phyloP scores from a whole-genome alignment of 2,329 filamentous ascomycete genomes.

The Monosporascus sp. region DNA sequence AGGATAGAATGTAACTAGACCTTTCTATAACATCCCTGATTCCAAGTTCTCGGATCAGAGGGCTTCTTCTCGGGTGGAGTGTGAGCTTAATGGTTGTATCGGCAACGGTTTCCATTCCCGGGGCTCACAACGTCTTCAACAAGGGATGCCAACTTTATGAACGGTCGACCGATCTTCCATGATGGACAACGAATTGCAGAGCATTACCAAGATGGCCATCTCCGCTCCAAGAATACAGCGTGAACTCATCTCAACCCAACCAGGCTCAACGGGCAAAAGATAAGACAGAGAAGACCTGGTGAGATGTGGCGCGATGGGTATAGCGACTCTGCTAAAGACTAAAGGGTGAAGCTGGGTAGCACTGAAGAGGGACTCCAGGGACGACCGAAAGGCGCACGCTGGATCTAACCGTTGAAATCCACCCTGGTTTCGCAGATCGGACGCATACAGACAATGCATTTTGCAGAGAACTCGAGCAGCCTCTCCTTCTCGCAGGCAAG shows the following conservation, averaged over 20 bases:
- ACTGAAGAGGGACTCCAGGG: conserved; percentile 7
- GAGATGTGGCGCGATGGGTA: not conserved
- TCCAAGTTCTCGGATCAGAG: conserved; percentile 4
- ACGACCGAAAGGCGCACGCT: conserved; percentile 13
- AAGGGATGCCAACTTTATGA: not conserved
- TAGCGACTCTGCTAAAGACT: too few relatives aligned
- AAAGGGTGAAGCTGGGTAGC: too few relatives aligned
- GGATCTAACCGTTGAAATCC: conserved; percentile 23
- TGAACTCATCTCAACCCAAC: not conserved
- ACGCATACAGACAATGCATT: conserved; percentile 12
- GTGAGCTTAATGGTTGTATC: conserved; percentile 4
- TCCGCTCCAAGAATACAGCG: too few relatives aligned
- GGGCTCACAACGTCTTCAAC: conserved; percentile 11
- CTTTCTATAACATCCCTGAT: conserved; percentile 5
- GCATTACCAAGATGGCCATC: not conserved
- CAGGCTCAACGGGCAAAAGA: not conserved
- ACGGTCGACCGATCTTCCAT: not conserved
- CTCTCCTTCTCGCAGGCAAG: conserved; percentile 26
- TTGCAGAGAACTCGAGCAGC: conserved; percentile 22
- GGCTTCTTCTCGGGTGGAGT: conserved; percentile 14
- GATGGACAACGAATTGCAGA: not conserved
- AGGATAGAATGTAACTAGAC: too few relatives aligned
- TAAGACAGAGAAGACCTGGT: not conserved
- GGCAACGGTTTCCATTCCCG: conserved; percentile 2
- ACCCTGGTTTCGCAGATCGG: conserved; percentile 27